Evolutionary conservation across 2,329 filamentous ascomycete genomes (phyloP).

Genomic region (Truncatella angustata): DNA sequence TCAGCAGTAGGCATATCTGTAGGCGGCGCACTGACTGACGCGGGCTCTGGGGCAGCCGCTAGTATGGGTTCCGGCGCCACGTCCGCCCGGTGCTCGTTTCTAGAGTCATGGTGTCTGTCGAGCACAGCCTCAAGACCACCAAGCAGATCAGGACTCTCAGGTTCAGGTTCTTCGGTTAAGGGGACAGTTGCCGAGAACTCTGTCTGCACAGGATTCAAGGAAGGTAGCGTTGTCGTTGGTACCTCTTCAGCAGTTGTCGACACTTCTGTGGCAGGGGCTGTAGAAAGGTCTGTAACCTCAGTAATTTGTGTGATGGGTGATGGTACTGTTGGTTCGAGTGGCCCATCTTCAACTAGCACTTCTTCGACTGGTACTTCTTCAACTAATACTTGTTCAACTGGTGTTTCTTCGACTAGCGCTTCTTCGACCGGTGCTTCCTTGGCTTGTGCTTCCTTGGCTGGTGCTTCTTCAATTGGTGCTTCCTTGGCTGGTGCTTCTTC

Average conservation of each 20-base stretch:
- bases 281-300: not conserved
- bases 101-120: constrained; percentile 34
- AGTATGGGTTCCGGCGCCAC: not conserved
- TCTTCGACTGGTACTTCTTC: not conserved
- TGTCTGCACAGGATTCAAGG: constrained; percentile 11
- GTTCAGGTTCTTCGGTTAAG: constrained; percentile 26
- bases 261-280: not conserved
- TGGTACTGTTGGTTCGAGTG: not conserved
- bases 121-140: constrained; percentile 45
- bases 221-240: not conserved
- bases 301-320: not conserved
- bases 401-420: not conserved
- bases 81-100: constrained; percentile 9
- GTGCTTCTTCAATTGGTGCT: too few species aligned
- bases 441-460: too few species aligned
- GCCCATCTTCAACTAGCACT: too few species aligned
- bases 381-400: not conserved
- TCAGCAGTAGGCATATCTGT: not conserved
- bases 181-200: constrained; percentile 16
- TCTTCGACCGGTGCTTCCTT: too few species aligned
- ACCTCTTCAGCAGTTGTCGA: not conserved
- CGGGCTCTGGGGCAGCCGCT: not conserved
- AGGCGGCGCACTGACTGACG: not conserved
- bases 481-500: not conserved
- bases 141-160: constrained; percentile 41